These are phyloP conservation scores for Ministeria vibrans DNA, from an alignment of 78 protist species.

Conservation along the genomic window DNA sequence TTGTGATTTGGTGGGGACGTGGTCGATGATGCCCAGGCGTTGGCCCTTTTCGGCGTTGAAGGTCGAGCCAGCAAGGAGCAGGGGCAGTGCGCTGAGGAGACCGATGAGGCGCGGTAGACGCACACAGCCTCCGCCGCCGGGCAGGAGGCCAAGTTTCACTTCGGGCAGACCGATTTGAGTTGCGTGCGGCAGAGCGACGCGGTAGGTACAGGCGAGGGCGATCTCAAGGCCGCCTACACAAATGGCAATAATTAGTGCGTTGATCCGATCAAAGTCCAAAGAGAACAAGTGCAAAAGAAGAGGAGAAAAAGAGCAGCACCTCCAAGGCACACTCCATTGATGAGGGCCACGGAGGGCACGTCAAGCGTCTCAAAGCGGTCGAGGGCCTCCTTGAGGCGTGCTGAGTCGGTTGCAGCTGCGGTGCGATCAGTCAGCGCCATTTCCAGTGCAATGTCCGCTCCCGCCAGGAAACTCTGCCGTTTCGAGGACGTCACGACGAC, in stretches of 20 bases:
- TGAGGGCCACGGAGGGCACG: conserved; percentile 70
- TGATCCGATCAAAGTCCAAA: too few species aligned
- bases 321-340: conserved; percentile 77
- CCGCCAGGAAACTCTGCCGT: too few species aligned
- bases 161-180: conserved; percentile 17
- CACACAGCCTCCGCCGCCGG: conserved; percentile 90
- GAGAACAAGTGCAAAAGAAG: too few species aligned
- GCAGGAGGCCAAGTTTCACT: conserved; percentile 80
- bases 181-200: conserved; percentile 43
- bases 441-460: too few species aligned
- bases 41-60: background rate
- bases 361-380: too few species aligned
- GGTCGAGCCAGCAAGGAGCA: conserved; percentile 46
- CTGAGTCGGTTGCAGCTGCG: too few species aligned
- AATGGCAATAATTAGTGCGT: too few species aligned
- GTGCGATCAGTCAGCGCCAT: too few species aligned
- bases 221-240: conserved; percentile 80
- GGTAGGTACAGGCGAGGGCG: conserved; percentile 73
- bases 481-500: too few species aligned
- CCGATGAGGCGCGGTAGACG: conserved; percentile 81
- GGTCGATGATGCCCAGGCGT: background rate
- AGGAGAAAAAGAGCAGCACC: too few species aligned
- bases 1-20: background rate
- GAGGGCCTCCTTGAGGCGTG: too few species aligned
- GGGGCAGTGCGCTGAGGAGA: conserved; percentile 28